Evolutionary conservation across 208 protist genomes (phyloP).

Genomic region (Leishmania arabica): DNA sequence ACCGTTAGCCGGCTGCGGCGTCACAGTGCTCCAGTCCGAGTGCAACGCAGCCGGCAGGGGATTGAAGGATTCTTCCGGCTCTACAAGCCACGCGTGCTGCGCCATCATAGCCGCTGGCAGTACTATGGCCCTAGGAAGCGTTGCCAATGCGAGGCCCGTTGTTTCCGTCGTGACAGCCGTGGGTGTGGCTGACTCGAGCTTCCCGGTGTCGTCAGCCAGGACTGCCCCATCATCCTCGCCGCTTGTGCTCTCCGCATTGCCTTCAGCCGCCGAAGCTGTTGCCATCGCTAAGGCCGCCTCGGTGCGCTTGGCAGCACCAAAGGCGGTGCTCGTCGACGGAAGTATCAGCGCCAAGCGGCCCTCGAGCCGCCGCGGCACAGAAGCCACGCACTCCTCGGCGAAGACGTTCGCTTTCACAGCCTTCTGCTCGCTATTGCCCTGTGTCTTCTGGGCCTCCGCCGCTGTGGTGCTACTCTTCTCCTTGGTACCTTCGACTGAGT

Average conservation of each 20-base stretch:
- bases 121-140: constrained; percentile 9
- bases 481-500: constrained; percentile 1
- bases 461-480: not conserved
- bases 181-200: constrained; percentile 6
- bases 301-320: constrained; percentile 6
- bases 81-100: constrained; percentile 12
- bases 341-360: constrained; percentile 37
- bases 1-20: constrained; percentile 6
- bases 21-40: constrained; percentile 2
- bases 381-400: constrained; percentile 39
- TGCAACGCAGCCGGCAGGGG: constrained; percentile 14
- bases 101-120: not conserved
- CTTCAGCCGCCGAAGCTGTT: not conserved
- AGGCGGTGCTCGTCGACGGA: constrained; percentile 9
- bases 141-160: constrained; percentile 5
- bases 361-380: constrained; percentile 42
- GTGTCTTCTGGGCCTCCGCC: not conserved
- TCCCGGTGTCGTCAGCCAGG: not conserved
- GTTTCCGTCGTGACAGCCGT: constrained; percentile 1
- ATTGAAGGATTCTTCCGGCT: not conserved
- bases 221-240: constrained; percentile 4
- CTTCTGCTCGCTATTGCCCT: constrained; percentile 8
- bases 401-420: constrained; percentile 29
- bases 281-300: constrained; percentile 12
- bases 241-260: not conserved